Evolutionary conservation across 345 rosid genomes (phyloP).

Genomic region (Laguncularia racemosa): DNA sequence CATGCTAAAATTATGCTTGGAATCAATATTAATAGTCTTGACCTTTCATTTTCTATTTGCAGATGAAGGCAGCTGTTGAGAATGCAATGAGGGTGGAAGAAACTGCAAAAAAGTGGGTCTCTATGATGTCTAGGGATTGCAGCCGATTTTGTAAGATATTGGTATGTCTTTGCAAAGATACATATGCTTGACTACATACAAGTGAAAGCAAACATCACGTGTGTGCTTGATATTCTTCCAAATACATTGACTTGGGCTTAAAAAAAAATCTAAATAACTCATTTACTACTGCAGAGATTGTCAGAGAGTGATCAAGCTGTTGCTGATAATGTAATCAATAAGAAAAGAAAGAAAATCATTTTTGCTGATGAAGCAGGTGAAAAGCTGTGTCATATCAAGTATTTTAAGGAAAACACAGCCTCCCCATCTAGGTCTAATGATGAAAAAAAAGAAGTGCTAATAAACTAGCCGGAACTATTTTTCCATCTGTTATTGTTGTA

Average conservation of each 20-base stretch:
- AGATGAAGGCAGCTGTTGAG: constrained; percentile 45
- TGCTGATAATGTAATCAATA: constrained; percentile 20
- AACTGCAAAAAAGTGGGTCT: constrained; percentile 56
- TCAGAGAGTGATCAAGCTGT: constrained; percentile 24
- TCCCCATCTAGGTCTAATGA: constrained; percentile 12
- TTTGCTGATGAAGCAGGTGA: constrained; percentile 94
- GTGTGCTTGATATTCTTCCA: not conserved
- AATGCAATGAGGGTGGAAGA: constrained; percentile 57
- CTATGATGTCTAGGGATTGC: constrained; percentile 61
- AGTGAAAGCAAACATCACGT: no score
- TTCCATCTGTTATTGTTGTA: no score
- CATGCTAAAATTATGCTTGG: not conserved
- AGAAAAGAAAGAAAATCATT: constrained; percentile 53
- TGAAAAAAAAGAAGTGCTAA: constrained; percentile 5
- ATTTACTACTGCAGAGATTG: constrained; percentile 34
- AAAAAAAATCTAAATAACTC: not conserved
- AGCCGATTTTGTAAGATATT: constrained; percentile 80
- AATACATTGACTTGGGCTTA: not conserved
- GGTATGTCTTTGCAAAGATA: constrained; percentile 35
- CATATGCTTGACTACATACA: not conserved
- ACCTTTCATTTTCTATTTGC: constrained; percentile 7
- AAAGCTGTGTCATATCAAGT: constrained; percentile 67
- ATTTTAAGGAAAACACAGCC: constrained; percentile 38
- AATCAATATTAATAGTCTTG: constrained; percentile 1
- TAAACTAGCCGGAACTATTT: no score